Evolutionary conservation across 305 asterid species (phyloP), one percentile per base, ranked within the genome.

Genomic region (Solanum hybrid): DNA sequence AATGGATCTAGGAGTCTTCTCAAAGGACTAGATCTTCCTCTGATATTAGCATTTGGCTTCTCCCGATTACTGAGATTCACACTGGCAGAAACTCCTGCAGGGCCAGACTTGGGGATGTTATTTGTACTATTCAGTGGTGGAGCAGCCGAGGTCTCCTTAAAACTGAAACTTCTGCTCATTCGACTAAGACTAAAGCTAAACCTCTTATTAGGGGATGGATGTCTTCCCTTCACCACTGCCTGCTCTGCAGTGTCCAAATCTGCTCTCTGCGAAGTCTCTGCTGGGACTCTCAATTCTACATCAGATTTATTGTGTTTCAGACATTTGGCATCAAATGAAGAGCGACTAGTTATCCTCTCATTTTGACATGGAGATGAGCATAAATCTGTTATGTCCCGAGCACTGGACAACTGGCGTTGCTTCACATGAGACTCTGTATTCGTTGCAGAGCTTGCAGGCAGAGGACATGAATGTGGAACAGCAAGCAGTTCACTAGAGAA

Each of bases 1-100:
- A 96, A 89, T 81, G 99, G 99, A 90, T 96, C 97, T 81, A 97
- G 91, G 92, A 98, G 92, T 93, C 97, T 97, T 92, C 98, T 95
- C 90, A 98, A 93, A 69, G 99, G 98, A 91, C 98, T 97, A 78
- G 99, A 94, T 89, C 94, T 93, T 76, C 94, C 93, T 91, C 92
- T 91, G 89, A 82, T 86, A 64, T 86, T 91, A 78, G 93, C 85
- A 92, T 89, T 89, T 91, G 90, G 90, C 89, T 92, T 92, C 82
- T 93, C 95, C 88, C 40, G 85, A 79, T 90, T 91, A 89, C 87
- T 94, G 77, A 60, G 27, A 40, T 93, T 90, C 86, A 85, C 29
- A 81, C 91, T 85, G 78, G 93, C 90, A 78, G 92, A 82, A 91
- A 56, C 79, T 64, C 89, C 93, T 51, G 91, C 90, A 9, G 96